Conservation (phyloP, 208 protist genomes). For the Trichomonas vaginalis region DNA sequence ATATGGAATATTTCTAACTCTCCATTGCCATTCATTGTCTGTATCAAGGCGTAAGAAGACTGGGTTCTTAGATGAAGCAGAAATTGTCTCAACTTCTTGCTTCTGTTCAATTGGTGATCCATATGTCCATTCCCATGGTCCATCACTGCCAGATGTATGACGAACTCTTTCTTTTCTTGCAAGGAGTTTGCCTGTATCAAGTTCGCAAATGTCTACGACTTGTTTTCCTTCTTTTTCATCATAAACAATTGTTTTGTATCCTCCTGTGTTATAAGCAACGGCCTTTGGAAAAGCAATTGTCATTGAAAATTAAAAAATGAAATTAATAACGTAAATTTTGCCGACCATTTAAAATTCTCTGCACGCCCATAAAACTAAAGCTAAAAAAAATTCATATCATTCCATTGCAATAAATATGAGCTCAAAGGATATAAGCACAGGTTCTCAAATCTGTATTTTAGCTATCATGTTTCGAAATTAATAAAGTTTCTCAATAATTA, state of each 20-base stretch:
- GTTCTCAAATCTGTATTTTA: no score
- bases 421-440: no score
- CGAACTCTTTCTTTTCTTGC: background rate
- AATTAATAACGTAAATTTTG: no score
- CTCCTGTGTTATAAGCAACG: background rate
- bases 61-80: background rate
- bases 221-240: background rate
- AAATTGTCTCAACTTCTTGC: background rate
- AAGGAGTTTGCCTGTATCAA: background rate
- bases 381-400: no score
- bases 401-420: no score
- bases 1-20: slow-evolving; percentile 64
- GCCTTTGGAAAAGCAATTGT: background rate
- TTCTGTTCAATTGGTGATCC: background rate
- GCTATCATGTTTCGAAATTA: no score
- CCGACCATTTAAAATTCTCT: no score
- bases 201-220: background rate
- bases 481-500: no score
- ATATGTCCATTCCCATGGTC: background rate
- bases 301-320: background rate
- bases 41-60: background rate
- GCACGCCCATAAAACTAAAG: no score
- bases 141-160: background rate
- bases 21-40: background rate
- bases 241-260: background rate